A percentile compares a stretch with the other conserved stretches of the same genome.
Evolutionary conservation across 345 rosid genomes (phyloP).

Genomic region (Eucalyptus regnans): DNA sequence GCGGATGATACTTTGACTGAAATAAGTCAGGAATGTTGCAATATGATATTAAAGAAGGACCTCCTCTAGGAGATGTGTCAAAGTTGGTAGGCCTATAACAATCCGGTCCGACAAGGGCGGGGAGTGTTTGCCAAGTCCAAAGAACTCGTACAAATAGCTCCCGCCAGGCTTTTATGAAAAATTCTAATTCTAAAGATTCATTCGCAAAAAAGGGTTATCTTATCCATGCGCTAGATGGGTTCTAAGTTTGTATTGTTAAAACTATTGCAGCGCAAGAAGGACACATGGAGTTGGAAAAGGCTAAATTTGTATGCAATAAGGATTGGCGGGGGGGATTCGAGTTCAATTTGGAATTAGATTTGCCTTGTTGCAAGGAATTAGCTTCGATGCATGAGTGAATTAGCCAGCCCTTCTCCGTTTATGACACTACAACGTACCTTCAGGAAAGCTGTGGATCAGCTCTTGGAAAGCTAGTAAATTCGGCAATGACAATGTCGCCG

Average conservation of each 20-base stretch:
- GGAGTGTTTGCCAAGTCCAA: rapidly evolving
- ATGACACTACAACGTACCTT: background rate
- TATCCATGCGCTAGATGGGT: background rate
- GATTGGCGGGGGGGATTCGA: background rate
- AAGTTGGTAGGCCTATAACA: rapidly evolving
- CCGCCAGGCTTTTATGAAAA: background rate
- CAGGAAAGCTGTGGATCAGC: background rate
- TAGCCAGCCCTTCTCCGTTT: background rate
- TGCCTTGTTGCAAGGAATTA: background rate
- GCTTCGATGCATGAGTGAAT: background rate
- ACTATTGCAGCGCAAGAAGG: background rate
- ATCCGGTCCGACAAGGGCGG: rapidly evolving
- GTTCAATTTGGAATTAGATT: background rate
- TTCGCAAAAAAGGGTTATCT: background rate
- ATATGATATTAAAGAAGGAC: rapidly evolving
- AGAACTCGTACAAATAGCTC: background rate
- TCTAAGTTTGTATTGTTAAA: background rate
- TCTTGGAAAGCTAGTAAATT: background rate
- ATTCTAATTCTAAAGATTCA: background rate
- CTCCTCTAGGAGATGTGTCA: background rate
- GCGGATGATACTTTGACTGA: rapidly evolving
- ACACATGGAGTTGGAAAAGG: background rate
- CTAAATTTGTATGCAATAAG: background rate
- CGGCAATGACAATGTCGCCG: background rate
- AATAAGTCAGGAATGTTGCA: rapidly evolving